phyloP scores from a whole-genome alignment of 2,329 filamentous ascomycete species.

The Phaeosphaeriaceae sp. region DNA sequence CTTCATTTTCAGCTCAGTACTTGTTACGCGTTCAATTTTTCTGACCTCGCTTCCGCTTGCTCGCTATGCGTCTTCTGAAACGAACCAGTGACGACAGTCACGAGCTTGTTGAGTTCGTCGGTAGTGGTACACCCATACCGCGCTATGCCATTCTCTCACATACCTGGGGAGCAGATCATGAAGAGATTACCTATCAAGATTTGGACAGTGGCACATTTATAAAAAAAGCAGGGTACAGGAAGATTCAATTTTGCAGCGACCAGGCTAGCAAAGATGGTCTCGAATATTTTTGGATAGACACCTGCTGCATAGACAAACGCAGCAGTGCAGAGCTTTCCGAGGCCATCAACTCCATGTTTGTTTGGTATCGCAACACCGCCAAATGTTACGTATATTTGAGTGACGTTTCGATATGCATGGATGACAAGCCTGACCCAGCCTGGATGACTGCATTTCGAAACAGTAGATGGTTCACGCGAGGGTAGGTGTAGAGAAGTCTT shows the following conservation, averaged over 20 bases:
- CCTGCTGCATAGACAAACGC: slow-evolving; percentile 5
- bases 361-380: not conserved
- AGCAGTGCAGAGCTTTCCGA: slow-evolving; percentile 2
- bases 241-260: slow-evolving; percentile 4
- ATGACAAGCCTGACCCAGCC: not conserved
- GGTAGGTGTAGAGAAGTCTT: not conserved
- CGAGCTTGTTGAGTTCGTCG: not conserved
- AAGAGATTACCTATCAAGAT: slow-evolving; percentile 1
- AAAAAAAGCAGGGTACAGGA: not conserved
- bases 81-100: too few species aligned
- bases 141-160: slow-evolving; percentile 9
- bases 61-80: too few species aligned
- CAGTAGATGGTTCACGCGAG: slow-evolving; percentile 2
- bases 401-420: not conserved
- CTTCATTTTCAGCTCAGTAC: too few species aligned
- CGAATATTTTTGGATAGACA: too few species aligned
- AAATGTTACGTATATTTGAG: slow-evolving; percentile 5
- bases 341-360: slow-evolving; percentile 6
- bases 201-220: not conserved
- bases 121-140: not conserved
- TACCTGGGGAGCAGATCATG: slow-evolving; percentile 4
- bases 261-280: not conserved
- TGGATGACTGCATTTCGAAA: not conserved
- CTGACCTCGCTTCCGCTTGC: too few species aligned
- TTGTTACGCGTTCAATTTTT: too few species aligned